Percentiles rank a stretch among this genome's conserved stretches.
Evolutionary conservation across 192 early-diverging fungal genomes (phyloP).

Genomic region (Coemansia interrupta): DNA sequence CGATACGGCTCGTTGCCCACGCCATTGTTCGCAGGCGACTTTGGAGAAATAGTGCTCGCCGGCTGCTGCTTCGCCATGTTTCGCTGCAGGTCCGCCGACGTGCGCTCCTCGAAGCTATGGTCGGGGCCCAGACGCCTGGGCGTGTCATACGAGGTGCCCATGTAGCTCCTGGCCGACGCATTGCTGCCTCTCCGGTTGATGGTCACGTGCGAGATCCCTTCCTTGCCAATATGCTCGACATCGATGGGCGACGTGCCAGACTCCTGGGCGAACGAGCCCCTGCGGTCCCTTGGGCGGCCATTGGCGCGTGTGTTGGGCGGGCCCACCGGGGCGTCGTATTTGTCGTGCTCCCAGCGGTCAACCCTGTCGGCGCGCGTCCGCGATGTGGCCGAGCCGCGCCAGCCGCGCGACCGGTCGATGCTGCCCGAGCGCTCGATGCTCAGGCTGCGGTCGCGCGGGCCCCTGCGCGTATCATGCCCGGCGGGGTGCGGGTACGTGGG

Average conservation of each 20-base stretch:
- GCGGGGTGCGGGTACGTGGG: background rate
- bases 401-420: slow-evolving; percentile 25
- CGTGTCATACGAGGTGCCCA: slow-evolving; percentile 24
- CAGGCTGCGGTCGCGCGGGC: slow-evolving; percentile 36
- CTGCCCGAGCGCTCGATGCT: slow-evolving; percentile 40
- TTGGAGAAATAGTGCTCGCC: slow-evolving; percentile 16
- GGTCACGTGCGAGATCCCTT: slow-evolving; percentile 46
- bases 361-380: slow-evolving; percentile 26
- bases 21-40: background rate
- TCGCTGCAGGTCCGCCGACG: too few species aligned
- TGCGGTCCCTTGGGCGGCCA: slow-evolving; percentile 11
- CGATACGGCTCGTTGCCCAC: slow-evolving; percentile 27
- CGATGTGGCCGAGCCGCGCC: slow-evolving; percentile 17
- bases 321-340: slow-evolving; percentile 14
- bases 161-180: slow-evolving; percentile 25
- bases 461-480: slow-evolving; percentile 3
- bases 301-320: background rate
- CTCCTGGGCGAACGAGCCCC: slow-evolving; percentile 14
- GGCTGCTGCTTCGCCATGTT: background rate
- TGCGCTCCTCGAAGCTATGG: slow-evolving; percentile 3
- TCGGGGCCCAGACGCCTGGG: slow-evolving; percentile 18
- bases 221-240: slow-evolving; percentile 43
- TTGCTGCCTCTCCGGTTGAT: slow-evolving; percentile 45
- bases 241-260: slow-evolving; percentile 6
- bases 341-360: slow-evolving; percentile 50